phyloP scores from a whole-genome alignment of 2,329 filamentous ascomycete species.

The Curvularia sp. region DNA sequence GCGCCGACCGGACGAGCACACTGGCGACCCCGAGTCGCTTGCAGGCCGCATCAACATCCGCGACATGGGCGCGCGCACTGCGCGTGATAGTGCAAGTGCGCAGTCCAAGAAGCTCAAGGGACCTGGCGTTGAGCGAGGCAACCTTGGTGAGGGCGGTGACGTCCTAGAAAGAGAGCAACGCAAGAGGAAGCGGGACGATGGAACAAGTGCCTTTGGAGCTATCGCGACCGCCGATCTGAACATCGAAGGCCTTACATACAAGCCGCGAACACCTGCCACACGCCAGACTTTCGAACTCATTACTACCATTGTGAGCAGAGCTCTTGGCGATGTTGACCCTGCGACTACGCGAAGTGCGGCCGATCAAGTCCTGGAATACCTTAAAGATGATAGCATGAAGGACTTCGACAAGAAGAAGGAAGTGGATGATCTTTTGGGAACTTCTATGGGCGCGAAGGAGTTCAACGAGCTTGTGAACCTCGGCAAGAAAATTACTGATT shows the following conservation, averaged over 20 bases:
- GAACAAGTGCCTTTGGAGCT: conserved; percentile 68
- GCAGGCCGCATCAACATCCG: conserved; percentile 91
- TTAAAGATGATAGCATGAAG: conserved; percentile 95
- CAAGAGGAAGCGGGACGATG: conserved; percentile 80
- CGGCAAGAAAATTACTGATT: conserved; percentile 98
- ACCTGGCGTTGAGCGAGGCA: conserved; percentile 76
- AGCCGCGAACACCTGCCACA: conserved; percentile 88
- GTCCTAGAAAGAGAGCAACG: conserved; percentile 83
- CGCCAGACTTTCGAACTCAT: conserved; percentile 94
- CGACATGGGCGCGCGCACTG: conserved; percentile 90
- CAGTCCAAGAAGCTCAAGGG: conserved; percentile 72
- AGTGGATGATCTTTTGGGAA: conserved; percentile 90
- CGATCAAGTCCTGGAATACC: conserved; percentile 85
- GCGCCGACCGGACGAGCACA: conserved; percentile 90
- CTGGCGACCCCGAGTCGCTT: conserved; percentile 95
- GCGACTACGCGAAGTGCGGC: conserved; percentile 93
- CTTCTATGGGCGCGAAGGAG: conserved; percentile 80
- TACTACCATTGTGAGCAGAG: conserved; percentile 84
- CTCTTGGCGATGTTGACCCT: conserved; percentile 90
- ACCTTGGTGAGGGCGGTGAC: conserved; percentile 80
- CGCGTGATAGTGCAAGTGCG: conserved; percentile 79
- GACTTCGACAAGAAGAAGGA: conserved; percentile 99
- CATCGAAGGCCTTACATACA: conserved; percentile 90
- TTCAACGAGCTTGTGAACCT: conserved; percentile 97
- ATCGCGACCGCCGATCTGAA: conserved; percentile 80